Evolutionary conservation across 441 rosid species (phyloP).

Genomic region (Daphne laureola): DNA sequence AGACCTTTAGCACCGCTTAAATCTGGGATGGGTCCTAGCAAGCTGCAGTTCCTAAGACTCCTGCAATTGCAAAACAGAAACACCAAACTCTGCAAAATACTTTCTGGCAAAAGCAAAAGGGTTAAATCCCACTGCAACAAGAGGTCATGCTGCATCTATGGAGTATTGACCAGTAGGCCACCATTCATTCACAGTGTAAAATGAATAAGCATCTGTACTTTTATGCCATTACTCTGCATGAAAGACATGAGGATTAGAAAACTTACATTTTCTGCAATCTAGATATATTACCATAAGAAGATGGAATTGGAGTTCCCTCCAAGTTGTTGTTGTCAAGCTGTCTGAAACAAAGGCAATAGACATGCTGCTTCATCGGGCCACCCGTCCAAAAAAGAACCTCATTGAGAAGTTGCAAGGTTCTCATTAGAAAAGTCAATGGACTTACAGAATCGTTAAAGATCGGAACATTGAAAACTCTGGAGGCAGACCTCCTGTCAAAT

Average conservation of each 20-base stretch:
- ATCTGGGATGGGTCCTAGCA: slow-evolving; percentile 46
- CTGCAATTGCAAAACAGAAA: slow-evolving; percentile 13
- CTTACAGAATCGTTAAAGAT: slow-evolving; percentile 31
- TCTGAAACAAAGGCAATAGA: slow-evolving; percentile 5
- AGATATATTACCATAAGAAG: slow-evolving; percentile 8
- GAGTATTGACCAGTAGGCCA: neutral
- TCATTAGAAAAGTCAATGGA: neutral
- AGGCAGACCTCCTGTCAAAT: slow-evolving; percentile 32
- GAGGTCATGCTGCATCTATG: neutral
- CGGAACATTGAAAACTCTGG: slow-evolving; percentile 25
- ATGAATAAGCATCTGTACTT: neutral
- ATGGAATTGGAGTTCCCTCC: slow-evolving; percentile 12
- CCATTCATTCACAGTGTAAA: too few species aligned
- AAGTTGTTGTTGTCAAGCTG: slow-evolving; percentile 14
- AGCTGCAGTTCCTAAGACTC: slow-evolving; percentile 45
- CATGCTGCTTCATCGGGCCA: too few species aligned
- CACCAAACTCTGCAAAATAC: too few species aligned
- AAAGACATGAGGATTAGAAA: neutral
- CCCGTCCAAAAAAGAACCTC: too few species aligned
- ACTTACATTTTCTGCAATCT: slow-evolving; percentile 8
- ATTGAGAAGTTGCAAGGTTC: too few species aligned
- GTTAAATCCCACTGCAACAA: neutral
- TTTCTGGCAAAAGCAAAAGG: neutral
- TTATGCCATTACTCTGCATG: too few species aligned
- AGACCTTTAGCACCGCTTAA: slow-evolving; percentile 26